Evolutionary conservation across 2,329 filamentous ascomycete genomes (phyloP), one percentile per base, ranked within the genome.

Genomic region (Talaromyces sp.): DNA sequence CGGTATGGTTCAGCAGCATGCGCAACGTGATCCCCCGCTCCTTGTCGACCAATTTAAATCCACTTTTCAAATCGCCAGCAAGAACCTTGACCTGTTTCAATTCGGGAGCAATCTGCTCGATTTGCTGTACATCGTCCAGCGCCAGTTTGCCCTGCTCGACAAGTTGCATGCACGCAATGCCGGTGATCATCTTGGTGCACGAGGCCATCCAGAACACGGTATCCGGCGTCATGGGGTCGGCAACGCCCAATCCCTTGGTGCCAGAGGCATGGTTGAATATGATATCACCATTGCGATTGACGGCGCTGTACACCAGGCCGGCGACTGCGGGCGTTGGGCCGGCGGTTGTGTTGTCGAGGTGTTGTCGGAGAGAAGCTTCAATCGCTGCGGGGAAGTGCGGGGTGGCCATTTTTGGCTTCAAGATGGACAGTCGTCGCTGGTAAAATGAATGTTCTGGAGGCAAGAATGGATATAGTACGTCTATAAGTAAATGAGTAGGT

Each of bases 131-230:
- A 61, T 84, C 79, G 56, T 86, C 83, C 0, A 86, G 71, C 1
- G 64, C 71, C 19, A 85, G 64, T 9, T 69, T 63, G 0, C 80
- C 82, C 56, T 78, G 71, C 66, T 86, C 84, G 1, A 86, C 83
- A 0, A 84, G 77, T 68, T 86, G 83, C 81, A 86, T 84, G 53
- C 75, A 78, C 0, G 82, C 81, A 14, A 85, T 70, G 0, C 77
- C 81, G 0, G 77, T 73, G 13, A 86, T 71, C 74, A 84, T 75
- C 71, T 86, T 86, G 17, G 84, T 84, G 66, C 81, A 84, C 0
- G 82, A 84, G 0, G 83, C 83, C 5, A 86, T 75, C 81, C 81
- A 85, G 67, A 72, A 69, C 14, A 69, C 61, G 11, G 65, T 67
- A 58, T 71, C 68, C 41, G 65, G 50, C 1, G 67, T 70, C 66